A percentile compares a stretch with the other conserved stretches of the same genome.
These are phyloP conservation scores for Stephania cephalantha DNA, from an alignment of 164 flowering plant genomes.

Conservation along the genomic window DNA sequence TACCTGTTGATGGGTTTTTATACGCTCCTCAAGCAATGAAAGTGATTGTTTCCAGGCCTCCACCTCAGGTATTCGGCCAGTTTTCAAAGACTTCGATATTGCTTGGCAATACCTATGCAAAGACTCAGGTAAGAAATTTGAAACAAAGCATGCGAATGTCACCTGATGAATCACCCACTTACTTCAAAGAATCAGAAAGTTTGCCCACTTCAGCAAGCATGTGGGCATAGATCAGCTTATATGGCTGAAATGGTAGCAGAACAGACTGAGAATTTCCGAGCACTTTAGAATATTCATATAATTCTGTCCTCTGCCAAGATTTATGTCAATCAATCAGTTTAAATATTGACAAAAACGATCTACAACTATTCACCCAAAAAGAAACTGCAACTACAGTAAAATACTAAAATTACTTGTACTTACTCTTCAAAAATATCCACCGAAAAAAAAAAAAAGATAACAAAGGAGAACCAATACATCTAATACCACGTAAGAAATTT, in stretches of 20 bases:
- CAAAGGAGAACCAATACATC: not conserved
- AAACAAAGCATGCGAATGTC: not conserved
- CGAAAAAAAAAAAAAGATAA: not conserved
- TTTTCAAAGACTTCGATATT: constrained; percentile 62
- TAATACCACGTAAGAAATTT: not conserved
- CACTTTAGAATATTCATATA: constrained; percentile 89
- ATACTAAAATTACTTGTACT: not conserved
- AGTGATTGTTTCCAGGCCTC: constrained; percentile 65
- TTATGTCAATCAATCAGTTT: constrained; percentile 10
- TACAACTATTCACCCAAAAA: not conserved
- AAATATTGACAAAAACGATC: not conserved
- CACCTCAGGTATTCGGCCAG: constrained; percentile 77
- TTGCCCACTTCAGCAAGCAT: constrained; percentile 98
- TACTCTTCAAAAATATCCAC: not conserved
- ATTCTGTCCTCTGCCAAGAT: constrained; percentile 80
- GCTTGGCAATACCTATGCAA: constrained; percentile 83
- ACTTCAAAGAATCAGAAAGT: constrained; percentile 81
- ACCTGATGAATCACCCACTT: constrained; percentile 16
- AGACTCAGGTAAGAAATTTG: constrained; percentile 6
- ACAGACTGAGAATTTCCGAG: constrained; percentile 94
- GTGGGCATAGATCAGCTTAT: constrained; percentile 86
- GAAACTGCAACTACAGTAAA: not conserved
- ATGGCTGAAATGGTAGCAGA: constrained; percentile 89
- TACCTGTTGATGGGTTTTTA: constrained; percentile 88
- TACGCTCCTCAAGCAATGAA: constrained; percentile 80